Evolutionary conservation across 495 filamentous ascomycete genomes (phyloP).

Genomic region (Podospora pseudopauciseta): DNA sequence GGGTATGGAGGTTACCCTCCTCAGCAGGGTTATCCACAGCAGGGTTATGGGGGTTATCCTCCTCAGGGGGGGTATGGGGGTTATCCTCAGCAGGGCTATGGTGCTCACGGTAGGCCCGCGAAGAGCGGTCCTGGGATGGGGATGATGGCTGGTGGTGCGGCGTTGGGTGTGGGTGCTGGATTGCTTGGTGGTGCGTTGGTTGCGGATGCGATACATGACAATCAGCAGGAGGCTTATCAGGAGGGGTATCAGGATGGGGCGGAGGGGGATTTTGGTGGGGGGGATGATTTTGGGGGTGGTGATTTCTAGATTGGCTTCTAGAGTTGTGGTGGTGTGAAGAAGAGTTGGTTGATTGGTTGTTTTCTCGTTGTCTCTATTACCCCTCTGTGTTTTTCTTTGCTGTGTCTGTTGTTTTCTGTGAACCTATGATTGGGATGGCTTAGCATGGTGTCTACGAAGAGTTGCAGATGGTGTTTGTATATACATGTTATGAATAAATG

Average conservation of each 20-base stretch:
- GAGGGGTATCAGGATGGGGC: constrained; percentile 46
- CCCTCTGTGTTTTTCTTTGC: neutral
- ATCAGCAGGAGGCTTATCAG: constrained; percentile 51
- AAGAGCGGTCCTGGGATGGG: constrained; percentile 57
- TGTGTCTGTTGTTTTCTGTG: neutral
- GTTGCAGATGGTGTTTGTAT: too few relatives aligned
- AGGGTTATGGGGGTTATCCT: constrained; percentile 24
- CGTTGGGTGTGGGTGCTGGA: constrained; percentile 73
- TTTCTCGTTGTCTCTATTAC: neutral
- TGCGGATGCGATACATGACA: constrained; percentile 60
- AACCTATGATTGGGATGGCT: too few relatives aligned
- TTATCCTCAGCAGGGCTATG: constrained; percentile 17
- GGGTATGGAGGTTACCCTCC: constrained; percentile 36
- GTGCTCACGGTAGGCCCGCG: constrained; percentile 11
- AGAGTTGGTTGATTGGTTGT: neutral
- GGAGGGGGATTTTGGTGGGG: constrained; percentile 23
- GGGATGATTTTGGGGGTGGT: constrained; percentile 33
- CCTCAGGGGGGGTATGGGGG: constrained; percentile 32
- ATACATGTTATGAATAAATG: too few relatives aligned
- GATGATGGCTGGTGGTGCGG: constrained; percentile 61
- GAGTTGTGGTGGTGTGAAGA: constrained; percentile 8
- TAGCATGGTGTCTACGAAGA: too few relatives aligned
- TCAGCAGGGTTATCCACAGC: constrained; percentile 18
- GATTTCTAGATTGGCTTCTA: constrained; percentile 54
- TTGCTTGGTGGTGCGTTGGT: constrained; percentile 68